phyloP scores from a whole-genome alignment of 805 yeast genomes.

The Suhomyces sp. region DNA sequence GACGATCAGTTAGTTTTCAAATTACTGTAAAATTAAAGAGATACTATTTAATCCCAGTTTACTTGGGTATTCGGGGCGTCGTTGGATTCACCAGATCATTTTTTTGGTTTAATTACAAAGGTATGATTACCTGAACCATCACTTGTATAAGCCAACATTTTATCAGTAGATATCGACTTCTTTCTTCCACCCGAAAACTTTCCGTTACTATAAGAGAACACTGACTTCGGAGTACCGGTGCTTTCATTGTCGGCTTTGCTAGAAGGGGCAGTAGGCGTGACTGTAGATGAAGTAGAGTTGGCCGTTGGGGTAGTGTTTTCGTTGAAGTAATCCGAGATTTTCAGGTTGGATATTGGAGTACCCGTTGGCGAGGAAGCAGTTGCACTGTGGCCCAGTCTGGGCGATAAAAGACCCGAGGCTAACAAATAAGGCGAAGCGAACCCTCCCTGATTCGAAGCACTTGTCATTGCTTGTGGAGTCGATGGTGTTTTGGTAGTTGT shows the following conservation, averaged over 20 bases:
- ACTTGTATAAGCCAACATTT: conserved; percentile 40
- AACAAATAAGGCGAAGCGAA: conserved; percentile 67
- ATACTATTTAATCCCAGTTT: background rate
- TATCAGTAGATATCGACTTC: conserved; percentile 21
- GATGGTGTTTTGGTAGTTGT: conserved; percentile 29
- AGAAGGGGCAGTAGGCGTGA: background rate
- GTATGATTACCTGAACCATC: conserved; percentile 39
- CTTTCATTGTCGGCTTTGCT: background rate
- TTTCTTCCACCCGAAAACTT: conserved; percentile 22
- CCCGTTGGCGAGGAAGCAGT: conserved; percentile 13
- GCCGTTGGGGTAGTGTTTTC: conserved; percentile 8
- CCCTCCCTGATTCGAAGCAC: conserved; percentile 32
- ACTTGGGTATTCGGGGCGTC: background rate
- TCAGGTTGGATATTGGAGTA: conserved; percentile 13
- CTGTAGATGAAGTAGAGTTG: background rate
- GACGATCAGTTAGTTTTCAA: background rate
- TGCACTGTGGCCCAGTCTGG: conserved; percentile 32
- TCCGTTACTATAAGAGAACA: conserved; percentile 23
- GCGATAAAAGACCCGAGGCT: conserved; percentile 60
- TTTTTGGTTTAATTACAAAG: conserved; percentile 35
- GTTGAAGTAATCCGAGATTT: conserved; percentile 14
- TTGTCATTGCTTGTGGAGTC: conserved; percentile 31
- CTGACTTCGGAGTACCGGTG: conserved; percentile 19
- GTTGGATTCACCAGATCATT: conserved; percentile 9
- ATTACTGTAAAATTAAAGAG: background rate